Conservation (phyloP, 371 early-diverging fungal species). For the Rhizomucor miehei region DNA sequence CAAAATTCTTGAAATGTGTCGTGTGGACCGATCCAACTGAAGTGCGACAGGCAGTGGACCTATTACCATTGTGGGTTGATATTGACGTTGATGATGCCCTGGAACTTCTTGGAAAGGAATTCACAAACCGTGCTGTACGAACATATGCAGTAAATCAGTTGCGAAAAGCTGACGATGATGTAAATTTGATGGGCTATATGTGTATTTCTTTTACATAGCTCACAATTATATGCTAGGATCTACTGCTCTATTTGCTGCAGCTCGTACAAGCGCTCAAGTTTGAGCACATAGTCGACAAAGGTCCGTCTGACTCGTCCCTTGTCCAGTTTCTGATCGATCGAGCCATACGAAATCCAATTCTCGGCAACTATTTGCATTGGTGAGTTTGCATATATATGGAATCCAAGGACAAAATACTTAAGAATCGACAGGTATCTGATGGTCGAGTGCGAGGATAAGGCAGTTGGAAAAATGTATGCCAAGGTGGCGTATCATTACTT, state of each 20-base stretch:
- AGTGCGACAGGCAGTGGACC: conserved; percentile 85
- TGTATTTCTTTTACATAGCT: neutral
- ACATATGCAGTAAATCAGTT: conserved; percentile 89
- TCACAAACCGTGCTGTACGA: conserved; percentile 79
- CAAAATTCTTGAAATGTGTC: conserved; percentile 95
- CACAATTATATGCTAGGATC: conserved; percentile 56
- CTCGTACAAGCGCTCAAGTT: conserved; percentile 97
- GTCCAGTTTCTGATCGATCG: conserved; percentile 87
- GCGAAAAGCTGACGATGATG: conserved; percentile 89
- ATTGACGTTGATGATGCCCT: conserved; percentile 94
- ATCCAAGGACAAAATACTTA: no score
- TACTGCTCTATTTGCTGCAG: conserved; percentile 88
- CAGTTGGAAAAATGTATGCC: conserved; percentile 80
- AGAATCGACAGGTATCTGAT: conserved; percentile 71
- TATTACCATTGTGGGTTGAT: conserved; percentile 85
- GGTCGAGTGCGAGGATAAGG: conserved; percentile 79
- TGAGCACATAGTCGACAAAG: conserved; percentile 62
- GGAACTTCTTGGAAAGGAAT: conserved; percentile 88
- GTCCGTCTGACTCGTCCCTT: conserved; percentile 67
- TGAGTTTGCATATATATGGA: conserved; percentile 26
- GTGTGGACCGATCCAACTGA: conserved; percentile 94
- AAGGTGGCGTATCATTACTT: conserved; percentile 81
- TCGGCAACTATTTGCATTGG: conserved; percentile 95
- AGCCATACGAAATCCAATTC: conserved; percentile 68
- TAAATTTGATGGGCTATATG: conserved; percentile 18